Evolutionary conservation across 2,329 filamentous ascomycete species (phyloP).

Genomic region (Cordyceps fumosorosea): DNA sequence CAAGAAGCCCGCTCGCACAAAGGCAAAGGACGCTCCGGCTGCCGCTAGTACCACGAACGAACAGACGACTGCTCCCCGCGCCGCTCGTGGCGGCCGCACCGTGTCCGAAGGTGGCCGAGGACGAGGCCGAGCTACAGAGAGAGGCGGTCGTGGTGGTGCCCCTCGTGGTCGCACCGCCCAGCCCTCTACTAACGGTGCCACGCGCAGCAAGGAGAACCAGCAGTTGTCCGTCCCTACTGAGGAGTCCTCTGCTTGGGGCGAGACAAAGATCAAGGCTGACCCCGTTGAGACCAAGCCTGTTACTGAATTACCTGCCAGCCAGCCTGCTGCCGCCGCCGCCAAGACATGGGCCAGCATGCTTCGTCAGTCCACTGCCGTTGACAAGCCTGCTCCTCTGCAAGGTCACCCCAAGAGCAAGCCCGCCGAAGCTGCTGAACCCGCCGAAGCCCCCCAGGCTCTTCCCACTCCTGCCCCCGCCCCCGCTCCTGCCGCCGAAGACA

Average conservation of each 20-base stretch:
- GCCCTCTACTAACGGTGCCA: slow-evolving; percentile 52
- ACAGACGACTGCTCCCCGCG: slow-evolving; percentile 40
- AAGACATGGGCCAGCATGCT: slow-evolving; percentile 76
- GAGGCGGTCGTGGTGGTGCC: slow-evolving; percentile 46
- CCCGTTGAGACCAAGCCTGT: slow-evolving; percentile 28
- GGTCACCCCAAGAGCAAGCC: slow-evolving; percentile 43
- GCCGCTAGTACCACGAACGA: slow-evolving; percentile 37
- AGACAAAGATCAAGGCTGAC: slow-evolving; percentile 27
- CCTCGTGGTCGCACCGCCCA: slow-evolving; percentile 58
- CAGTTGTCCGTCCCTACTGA: slow-evolving; percentile 61
- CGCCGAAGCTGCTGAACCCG: slow-evolving; percentile 12
- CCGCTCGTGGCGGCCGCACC: slow-evolving; percentile 54
- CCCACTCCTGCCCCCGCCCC: slow-evolving; percentile 27
- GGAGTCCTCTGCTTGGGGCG: slow-evolving; percentile 52
- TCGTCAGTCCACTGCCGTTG: slow-evolving; percentile 47
- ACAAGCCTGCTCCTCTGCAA: slow-evolving; percentile 47
- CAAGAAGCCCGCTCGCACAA: slow-evolving; percentile 55
- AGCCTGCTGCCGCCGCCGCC: slow-evolving; percentile 27
- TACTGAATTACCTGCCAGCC: slow-evolving; percentile 32
- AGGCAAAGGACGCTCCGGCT: slow-evolving; percentile 57
- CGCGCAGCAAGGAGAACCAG: slow-evolving; percentile 49
- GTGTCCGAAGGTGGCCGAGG: slow-evolving; percentile 57
- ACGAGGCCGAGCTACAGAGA: slow-evolving; percentile 55
- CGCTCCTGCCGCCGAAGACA: slow-evolving; percentile 21
- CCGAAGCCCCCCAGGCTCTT: slow-evolving; percentile 22